phyloP scores from a whole-genome alignment of 2,329 filamentous ascomycete genomes.

The Chrysosporium keratinophilum region DNA sequence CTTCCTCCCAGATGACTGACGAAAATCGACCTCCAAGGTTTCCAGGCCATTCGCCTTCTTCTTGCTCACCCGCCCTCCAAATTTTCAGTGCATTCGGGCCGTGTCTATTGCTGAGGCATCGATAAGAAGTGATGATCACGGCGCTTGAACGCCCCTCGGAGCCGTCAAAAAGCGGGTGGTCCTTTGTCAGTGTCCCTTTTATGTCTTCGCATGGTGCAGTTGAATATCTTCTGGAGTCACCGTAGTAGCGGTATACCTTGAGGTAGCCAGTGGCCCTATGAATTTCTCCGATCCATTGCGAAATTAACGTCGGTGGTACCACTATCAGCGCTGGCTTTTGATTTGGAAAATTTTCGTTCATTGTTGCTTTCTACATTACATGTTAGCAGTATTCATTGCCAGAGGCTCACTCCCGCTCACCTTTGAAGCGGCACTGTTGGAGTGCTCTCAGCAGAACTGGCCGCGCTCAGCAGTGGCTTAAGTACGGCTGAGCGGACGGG shows the following conservation, averaged over 20 bases:
- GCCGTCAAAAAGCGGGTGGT: background rate
- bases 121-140: slow-evolving; percentile 1
- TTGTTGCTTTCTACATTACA: no score
- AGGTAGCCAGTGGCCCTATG: background rate
- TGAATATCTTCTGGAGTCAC: background rate
- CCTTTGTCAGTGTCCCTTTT: background rate
- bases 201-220: background rate
- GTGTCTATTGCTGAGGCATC: background rate
- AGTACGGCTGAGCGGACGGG: no score
- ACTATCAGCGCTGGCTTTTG: slow-evolving; percentile 2
- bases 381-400: no score
- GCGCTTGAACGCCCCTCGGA: background rate
- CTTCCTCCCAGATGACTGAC: slow-evolving; percentile 1
- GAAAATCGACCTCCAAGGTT: background rate
- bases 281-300: background rate
- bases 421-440: background rate
- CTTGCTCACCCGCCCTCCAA: background rate
- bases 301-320: slow-evolving; percentile 1
- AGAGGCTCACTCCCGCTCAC: no score
- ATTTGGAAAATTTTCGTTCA: no score
- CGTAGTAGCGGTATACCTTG: slow-evolving; percentile 3
- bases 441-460: no score
- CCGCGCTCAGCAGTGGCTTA: no score
- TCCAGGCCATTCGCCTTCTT: background rate
- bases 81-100: background rate